Evolutionary conservation across 768 basidiomycete species (phyloP), one percentile per base, ranked within the genome.

Genomic region (Tricholoma bakamatsutake): DNA sequence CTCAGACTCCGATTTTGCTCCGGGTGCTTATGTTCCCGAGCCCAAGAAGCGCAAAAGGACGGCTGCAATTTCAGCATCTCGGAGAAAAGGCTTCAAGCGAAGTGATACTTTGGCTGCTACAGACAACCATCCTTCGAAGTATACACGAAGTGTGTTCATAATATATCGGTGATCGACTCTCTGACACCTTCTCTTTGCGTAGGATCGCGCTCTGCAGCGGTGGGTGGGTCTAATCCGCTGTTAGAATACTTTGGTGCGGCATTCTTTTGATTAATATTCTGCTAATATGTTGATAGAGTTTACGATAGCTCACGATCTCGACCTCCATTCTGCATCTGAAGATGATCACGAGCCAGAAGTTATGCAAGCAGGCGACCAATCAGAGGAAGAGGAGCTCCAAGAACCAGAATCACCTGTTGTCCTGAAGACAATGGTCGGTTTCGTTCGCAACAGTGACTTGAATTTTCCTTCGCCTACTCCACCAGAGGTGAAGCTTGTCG

Each of bases 281-380:
- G 9, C 5, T 31, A 31, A 2, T 30, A 48, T 30, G 12, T 30
- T 47, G 27, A 47, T 15, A 3, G 15, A 15, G 8, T 17, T 48
- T 5, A 47, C 56, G 75, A 78, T 67, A 6, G 62, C 40, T 13
- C 52, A 71, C 55, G 72, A 77, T 43, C 60, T 84, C 37, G 76
- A 76, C 37, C 62, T 83, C 15, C 78, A 80, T 30, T 82, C 82
- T 27, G 82, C 75, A 18, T 80, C 78, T 7, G 81, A 82, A 59
- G 73, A 67, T 2, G 74, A 74, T 31, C 62, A 69, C 10, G 59
- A 66, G 6, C 66, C 64, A 33, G 53, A 54, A 34, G 45, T 59
- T 3, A 62, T 64, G 5, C 52, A 58, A 33, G 65, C 61, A 7
- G 61, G 57, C 7, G 69, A 64, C 17, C 61, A 64, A 3, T 59